Evolutionary conservation across 768 basidiomycete species (phyloP).

Genomic region (Collybia nuda): DNA sequence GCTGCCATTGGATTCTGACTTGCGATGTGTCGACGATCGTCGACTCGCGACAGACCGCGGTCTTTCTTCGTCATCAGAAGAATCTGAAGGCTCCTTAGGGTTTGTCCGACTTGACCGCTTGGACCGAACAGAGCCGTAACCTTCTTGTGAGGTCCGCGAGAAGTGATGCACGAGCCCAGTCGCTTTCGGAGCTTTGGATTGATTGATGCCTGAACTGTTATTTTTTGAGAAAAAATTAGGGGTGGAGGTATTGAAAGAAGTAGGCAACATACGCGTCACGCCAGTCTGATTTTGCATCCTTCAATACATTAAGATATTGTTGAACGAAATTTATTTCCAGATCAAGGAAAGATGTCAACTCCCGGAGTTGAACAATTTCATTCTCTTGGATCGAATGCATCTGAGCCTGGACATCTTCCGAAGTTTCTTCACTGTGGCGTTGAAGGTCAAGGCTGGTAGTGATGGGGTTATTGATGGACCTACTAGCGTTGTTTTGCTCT

Average conservation of each 20-base stretch:
- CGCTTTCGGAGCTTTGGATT: background rate
- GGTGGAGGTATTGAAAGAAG: no score
- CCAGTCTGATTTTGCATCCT: slow-evolving; percentile 71
- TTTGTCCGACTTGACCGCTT: slow-evolving; percentile 13
- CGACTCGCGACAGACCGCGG: slow-evolving; percentile 21
- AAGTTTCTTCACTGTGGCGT: slow-evolving; percentile 71
- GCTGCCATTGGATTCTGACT: slow-evolving; percentile 38
- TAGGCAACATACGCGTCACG: slow-evolving; percentile 49
- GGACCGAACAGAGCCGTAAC: slow-evolving; percentile 6
- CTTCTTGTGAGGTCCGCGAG: slow-evolving; percentile 4
- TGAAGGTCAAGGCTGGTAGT: slow-evolving; percentile 2
- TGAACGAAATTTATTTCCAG: slow-evolving; percentile 72
- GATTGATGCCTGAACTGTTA: no score
- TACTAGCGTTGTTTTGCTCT: slow-evolving; percentile 75
- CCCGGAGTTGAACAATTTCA: slow-evolving; percentile 70
- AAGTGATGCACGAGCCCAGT: slow-evolving; percentile 13
- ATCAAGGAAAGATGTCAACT: slow-evolving; percentile 71
- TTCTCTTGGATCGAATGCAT: slow-evolving; percentile 82
- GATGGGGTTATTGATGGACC: slow-evolving; percentile 19
- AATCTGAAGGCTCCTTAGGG: slow-evolving; percentile 19
- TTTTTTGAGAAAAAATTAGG: no score
- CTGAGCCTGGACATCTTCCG: slow-evolving; percentile 78
- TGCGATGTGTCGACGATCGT: slow-evolving; percentile 26
- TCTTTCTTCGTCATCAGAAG: slow-evolving; percentile 34
- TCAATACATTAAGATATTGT: slow-evolving; percentile 71